Percentiles rank a stretch among this genome's conserved stretches.
These are phyloP conservation scores for Penstemon newberryi DNA, from an alignment of 257 asterid species.

Conservation along the genomic window DNA sequence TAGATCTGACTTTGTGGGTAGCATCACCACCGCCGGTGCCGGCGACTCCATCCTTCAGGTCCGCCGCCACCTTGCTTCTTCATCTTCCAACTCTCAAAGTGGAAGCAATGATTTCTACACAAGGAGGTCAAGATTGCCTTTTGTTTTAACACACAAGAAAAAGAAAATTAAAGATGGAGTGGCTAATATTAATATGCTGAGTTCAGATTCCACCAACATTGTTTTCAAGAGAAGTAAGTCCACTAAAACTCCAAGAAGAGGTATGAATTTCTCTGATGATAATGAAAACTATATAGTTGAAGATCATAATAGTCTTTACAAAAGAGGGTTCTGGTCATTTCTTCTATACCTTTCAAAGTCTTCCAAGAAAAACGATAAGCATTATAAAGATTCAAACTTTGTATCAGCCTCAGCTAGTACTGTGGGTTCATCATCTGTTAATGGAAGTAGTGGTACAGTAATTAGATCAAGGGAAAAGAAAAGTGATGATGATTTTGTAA, in stretches of 20 bases:
- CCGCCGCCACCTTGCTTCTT: conserved; percentile 11
- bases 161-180: conserved; percentile 47
- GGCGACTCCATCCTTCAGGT: conserved; percentile 22
- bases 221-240: conserved; percentile 82
- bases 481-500: conserved; percentile 47
- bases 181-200: not conserved
- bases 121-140: conserved; percentile 49
- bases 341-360: conserved; percentile 44
- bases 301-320: conserved; percentile 37
- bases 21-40: conserved; percentile 23
- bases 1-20: conserved; percentile 59
- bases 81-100: conserved; percentile 8
- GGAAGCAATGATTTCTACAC: conserved; percentile 13
- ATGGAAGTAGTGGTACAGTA: not conserved
- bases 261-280: conserved; percentile 47
- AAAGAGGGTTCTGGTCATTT: conserved; percentile 84
- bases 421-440: conserved; percentile 21
- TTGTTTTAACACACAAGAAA: conserved; percentile 42
- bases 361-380: conserved; percentile 39
- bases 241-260: conserved; percentile 52
- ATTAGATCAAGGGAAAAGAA: conserved; percentile 39
- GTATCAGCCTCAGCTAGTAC: conserved; percentile 34
- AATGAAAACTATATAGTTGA: conserved; percentile 38
- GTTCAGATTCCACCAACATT: conserved; percentile 34
- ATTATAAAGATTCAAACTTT: conserved; percentile 45